Evolutionary conservation across 169 alveolate genomes (phyloP).

Genomic region (Eimeria necatrix): DNA sequence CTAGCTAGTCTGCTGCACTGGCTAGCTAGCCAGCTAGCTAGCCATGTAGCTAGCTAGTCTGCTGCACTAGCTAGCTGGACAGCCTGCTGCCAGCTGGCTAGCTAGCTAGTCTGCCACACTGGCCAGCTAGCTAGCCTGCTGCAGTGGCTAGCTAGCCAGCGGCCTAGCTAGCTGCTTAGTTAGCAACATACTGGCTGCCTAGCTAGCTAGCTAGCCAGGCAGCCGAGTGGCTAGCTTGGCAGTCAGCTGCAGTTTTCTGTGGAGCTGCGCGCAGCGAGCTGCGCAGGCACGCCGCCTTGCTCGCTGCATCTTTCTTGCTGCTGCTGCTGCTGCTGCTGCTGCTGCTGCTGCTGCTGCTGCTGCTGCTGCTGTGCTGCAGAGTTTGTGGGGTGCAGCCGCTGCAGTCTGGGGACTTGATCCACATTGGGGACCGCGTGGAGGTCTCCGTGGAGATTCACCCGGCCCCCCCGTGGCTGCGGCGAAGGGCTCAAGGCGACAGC

Average conservation of each 20-base stretch:
- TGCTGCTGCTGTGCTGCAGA: constrained; percentile 70
- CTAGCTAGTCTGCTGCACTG: background rate
- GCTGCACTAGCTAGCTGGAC: background rate
- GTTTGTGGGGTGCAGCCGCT: constrained; percentile 85
- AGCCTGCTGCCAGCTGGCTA: no score
- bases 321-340: constrained; percentile 3
- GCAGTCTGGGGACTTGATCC: constrained; percentile 89
- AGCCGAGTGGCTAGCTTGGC: background rate
- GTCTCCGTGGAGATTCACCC: constrained; percentile 84
- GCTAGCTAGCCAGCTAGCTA: background rate
- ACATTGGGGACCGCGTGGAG: constrained; percentile 91
- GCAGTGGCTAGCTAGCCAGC: no score
- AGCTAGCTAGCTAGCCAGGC: background rate
- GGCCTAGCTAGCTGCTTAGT: no score
- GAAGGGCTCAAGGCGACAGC: background rate
- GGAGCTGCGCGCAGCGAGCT: no score
- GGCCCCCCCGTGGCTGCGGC: background rate
- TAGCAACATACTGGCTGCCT: no score
- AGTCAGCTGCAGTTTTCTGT: background rate
- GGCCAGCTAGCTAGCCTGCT: no score
- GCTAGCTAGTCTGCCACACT: no score
- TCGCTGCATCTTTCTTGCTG: no score
- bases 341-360: background rate
- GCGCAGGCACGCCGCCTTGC: no score
- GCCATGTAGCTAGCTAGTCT: background rate